Evolutionary conservation across 371 early-diverging fungal species (phyloP).

Genomic region (Basidiobolus meristosporus): DNA sequence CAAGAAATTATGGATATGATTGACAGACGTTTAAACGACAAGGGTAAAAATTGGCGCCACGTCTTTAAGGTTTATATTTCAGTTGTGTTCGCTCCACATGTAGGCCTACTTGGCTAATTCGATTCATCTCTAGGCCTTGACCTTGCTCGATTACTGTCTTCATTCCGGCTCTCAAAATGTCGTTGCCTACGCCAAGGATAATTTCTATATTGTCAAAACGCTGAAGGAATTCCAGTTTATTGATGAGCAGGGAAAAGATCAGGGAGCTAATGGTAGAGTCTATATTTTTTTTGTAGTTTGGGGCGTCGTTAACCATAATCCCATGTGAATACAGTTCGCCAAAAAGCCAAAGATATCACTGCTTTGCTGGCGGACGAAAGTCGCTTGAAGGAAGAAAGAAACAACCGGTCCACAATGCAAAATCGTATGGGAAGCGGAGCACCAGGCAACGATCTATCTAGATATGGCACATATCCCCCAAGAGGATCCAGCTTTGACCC

Average conservation of each 20-base stretch:
- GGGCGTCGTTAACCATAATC: neutral
- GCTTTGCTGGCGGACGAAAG: constrained; percentile 59
- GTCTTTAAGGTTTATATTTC: constrained; percentile 66
- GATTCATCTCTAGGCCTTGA: constrained; percentile 15
- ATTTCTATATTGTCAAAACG: constrained; percentile 83
- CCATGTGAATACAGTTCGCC: constrained; percentile 39
- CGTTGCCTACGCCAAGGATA: constrained; percentile 71
- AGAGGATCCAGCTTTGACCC: neutral
- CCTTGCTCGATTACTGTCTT: constrained; percentile 50
- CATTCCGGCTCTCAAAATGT: constrained; percentile 75
- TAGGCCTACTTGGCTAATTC: constrained; percentile 1
- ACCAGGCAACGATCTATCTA: neutral
- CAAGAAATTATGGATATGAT: constrained; percentile 92
- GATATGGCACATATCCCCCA: neutral
- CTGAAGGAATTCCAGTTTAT: constrained; percentile 87
- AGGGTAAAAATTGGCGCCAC: constrained; percentile 95
- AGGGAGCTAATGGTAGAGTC: constrained; percentile 55
- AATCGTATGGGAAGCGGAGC: constrained; percentile 27
- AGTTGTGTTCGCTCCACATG: neutral
- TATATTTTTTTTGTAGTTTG: neutral
- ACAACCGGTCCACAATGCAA: constrained; percentile 33
- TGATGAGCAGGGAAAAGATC: constrained; percentile 81
- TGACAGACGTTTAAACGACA: constrained; percentile 90
- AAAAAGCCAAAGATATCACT: constrained; percentile 83
- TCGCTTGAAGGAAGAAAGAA: constrained; percentile 56